These are phyloP conservation scores for Debaryomyces robertsiae DNA, from an alignment of 1,139 yeast species.

Conservation along the genomic window DNA sequence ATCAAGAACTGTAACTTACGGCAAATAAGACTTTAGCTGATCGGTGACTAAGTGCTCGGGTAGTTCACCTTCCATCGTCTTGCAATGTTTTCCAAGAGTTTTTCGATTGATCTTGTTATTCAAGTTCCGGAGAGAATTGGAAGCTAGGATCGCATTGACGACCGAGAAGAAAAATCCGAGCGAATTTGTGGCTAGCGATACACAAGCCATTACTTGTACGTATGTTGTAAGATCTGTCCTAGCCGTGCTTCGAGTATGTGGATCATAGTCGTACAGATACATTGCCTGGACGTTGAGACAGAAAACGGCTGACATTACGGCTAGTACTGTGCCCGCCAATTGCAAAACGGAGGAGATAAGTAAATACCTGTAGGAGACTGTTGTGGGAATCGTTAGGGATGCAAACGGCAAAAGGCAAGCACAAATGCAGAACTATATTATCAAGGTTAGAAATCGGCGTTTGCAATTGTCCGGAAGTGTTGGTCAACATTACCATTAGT, in stretches of 20 bases:
- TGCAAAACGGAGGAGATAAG: slow-evolving; percentile 22
- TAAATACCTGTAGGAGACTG: slow-evolving; percentile 19
- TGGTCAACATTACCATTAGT: slow-evolving; percentile 28
- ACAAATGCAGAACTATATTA: slow-evolving; percentile 27
- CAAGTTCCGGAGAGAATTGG: slow-evolving; percentile 15
- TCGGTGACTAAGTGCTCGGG: slow-evolving; percentile 3
- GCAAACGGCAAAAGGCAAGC: slow-evolving; percentile 26
- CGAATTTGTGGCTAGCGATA: slow-evolving; percentile 14
- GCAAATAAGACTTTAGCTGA: slow-evolving; percentile 8
- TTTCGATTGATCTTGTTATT: slow-evolving; percentile 25
- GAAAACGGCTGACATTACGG: slow-evolving; percentile 22
- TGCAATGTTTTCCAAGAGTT: slow-evolving; percentile 5
- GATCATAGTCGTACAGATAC: slow-evolving; percentile 30
- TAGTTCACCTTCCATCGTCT: slow-evolving; percentile 1
- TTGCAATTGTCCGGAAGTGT: background rate
- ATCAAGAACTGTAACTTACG: background rate
- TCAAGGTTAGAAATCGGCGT: slow-evolving; percentile 11
- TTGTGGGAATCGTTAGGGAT: slow-evolving; percentile 24
- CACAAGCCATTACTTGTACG: slow-evolving; percentile 19
- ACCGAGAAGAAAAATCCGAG: slow-evolving; percentile 15
- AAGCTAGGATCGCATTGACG: slow-evolving; percentile 10
- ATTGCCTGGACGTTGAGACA: slow-evolving; percentile 26
- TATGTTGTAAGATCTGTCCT: slow-evolving; percentile 32
- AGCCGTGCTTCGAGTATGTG: slow-evolving; percentile 13
- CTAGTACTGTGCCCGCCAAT: slow-evolving; percentile 23